A percentile compares a stretch with the other conserved stretches of the same genome.
Conservation (phyloP, 805 yeast species). For the Candida multigemmis region DNA sequence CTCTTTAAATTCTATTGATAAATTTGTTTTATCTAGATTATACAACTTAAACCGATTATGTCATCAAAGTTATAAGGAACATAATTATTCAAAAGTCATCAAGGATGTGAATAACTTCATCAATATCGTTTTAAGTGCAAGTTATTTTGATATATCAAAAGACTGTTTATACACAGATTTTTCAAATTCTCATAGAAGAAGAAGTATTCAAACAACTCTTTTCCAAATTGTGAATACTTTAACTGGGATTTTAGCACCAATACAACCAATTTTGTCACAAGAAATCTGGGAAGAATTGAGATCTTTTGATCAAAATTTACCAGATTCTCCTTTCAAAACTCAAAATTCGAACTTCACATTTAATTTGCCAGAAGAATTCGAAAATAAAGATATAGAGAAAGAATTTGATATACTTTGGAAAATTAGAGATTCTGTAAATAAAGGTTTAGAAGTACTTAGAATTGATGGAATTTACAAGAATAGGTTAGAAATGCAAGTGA, state of each 20-base stretch:
- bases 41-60: constrained; percentile 34
- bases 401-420: constrained; percentile 40
- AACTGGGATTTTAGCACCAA: constrained; percentile 65
- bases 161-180: constrained; percentile 76
- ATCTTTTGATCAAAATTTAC: constrained; percentile 7
- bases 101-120: constrained; percentile 62
- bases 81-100: constrained; percentile 63
- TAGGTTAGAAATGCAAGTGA: constrained; percentile 50
- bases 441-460: constrained; percentile 49
- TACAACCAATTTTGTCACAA: constrained; percentile 76
- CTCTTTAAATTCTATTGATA: constrained; percentile 40
- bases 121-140: constrained; percentile 67
- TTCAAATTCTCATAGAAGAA: constrained; percentile 37
- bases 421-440: constrained; percentile 41
- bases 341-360: constrained; percentile 30
- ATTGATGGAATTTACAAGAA: constrained; percentile 43
- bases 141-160: constrained; percentile 80
- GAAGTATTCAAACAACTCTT: constrained; percentile 60
- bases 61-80: constrained; percentile 38
- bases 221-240: constrained; percentile 50
- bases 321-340: constrained; percentile 37
- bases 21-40: constrained; percentile 50
- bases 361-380: constrained; percentile 23
- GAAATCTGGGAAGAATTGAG: constrained; percentile 73
- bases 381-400: constrained; percentile 21